Conservation (phyloP, 1,139 yeast species). For the Suhomyces bribrorum region DNA sequence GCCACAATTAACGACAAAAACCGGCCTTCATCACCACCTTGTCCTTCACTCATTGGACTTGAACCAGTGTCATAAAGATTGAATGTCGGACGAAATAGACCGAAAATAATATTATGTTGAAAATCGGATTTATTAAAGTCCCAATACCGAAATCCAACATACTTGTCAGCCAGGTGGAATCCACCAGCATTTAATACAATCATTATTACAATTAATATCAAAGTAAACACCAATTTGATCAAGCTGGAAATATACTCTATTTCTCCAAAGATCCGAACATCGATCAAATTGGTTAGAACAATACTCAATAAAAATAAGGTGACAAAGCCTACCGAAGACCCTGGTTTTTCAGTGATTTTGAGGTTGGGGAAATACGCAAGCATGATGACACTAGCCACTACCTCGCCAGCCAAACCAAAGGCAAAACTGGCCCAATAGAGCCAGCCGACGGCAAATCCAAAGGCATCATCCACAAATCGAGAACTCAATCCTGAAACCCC, state of each 20-base stretch:
- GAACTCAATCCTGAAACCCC: conserved; percentile 77
- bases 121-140: conserved; percentile 49
- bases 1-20: conserved; percentile 67
- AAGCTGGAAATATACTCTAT: conserved; percentile 66
- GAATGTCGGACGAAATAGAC: conserved; percentile 71
- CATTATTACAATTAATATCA: conserved; percentile 63
- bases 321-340: conserved; percentile 65
- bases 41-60: conserved; percentile 46
- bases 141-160: conserved; percentile 72
- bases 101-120: conserved; percentile 55
- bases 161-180: conserved; percentile 42
- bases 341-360: conserved; percentile 46
- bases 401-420: conserved; percentile 75
- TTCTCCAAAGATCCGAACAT: conserved; percentile 75
- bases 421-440: conserved; percentile 75
- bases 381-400: conserved; percentile 78
- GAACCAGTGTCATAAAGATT: conserved; percentile 57
- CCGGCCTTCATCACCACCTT: conserved; percentile 65
- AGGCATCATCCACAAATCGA: conserved; percentile 80
- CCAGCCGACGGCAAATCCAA: conserved; percentile 83
- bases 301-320: conserved; percentile 55
- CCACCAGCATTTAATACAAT: conserved; percentile 57
- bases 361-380: conserved; percentile 62
- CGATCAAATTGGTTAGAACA: conserved; percentile 57
- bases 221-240: conserved; percentile 55